These are phyloP conservation scores for Alternaria ethzedia DNA, from an alignment of 2,329 filamentous ascomycete genomes.

Conservation along the genomic window DNA sequence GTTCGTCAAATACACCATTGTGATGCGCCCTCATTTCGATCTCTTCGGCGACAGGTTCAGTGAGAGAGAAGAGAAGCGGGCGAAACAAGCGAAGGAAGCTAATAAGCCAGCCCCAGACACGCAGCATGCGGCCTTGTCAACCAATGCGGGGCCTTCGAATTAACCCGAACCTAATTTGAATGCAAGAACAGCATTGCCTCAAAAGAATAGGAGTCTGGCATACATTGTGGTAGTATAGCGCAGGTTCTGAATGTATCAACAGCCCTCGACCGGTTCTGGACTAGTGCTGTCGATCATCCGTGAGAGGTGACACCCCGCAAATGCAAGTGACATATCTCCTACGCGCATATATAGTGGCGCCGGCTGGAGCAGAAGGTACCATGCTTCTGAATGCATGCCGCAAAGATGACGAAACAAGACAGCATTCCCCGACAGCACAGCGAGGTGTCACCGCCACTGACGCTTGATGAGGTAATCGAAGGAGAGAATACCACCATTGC, in stretches of 20 bases:
- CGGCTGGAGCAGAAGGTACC: not conserved
- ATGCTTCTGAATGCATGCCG: not conserved
- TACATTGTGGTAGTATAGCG: not conserved
- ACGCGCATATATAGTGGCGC: not conserved
- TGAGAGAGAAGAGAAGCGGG: constrained; percentile 58
- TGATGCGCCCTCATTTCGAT: constrained; percentile 67
- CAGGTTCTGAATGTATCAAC: not conserved
- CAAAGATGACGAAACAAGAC: not conserved
- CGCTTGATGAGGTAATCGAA: not conserved
- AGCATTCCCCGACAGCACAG: not conserved
- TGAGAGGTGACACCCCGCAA: not conserved
- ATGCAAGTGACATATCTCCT: not conserved
- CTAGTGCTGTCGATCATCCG: not conserved
- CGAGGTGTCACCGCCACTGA: not conserved
- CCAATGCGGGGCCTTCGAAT: not conserved
- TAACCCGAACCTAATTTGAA: not conserved
- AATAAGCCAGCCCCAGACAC: not conserved
- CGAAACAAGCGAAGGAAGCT: constrained; percentile 26
- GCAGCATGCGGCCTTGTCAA: not conserved
- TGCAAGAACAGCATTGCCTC: not conserved
- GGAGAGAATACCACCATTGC: not conserved
- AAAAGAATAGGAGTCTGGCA: not conserved
- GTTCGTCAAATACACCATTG: constrained; percentile 71
- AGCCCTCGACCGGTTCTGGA: not conserved
- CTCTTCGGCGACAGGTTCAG: constrained; percentile 69